These are phyloP conservation scores for Aspergillus amoenus DNA, from an alignment of 2,329 filamentous ascomycete species.

Conservation along the genomic window DNA sequence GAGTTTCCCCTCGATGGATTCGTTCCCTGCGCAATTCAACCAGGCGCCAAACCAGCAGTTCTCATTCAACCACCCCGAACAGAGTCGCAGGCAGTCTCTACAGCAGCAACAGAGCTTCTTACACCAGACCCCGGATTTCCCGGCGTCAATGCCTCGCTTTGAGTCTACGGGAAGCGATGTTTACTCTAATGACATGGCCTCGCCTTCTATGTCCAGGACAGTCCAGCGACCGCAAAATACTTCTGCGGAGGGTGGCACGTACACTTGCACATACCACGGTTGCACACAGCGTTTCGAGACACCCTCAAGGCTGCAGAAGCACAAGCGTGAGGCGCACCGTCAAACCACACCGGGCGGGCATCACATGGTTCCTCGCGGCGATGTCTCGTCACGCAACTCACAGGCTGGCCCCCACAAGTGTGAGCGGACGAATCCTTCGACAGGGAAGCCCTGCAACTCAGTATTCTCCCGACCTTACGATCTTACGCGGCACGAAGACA, in stretches of 20 bases:
- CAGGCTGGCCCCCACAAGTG: constrained; percentile 94
- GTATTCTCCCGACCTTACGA: constrained; percentile 96
- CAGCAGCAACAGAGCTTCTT: constrained; percentile 33
- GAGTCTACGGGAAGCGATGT: constrained; percentile 60
- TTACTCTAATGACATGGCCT: constrained; percentile 34
- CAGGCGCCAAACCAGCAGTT: constrained; percentile 53
- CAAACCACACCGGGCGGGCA: constrained; percentile 59
- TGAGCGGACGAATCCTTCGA: constrained; percentile 89
- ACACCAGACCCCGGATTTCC: constrained; percentile 56
- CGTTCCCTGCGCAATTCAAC: constrained; percentile 42
- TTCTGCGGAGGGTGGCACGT: constrained; percentile 78
- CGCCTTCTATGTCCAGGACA: constrained; percentile 31
- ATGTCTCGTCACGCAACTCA: constrained; percentile 65
- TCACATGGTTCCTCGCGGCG: constrained; percentile 40
- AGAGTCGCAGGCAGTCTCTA: constrained; percentile 24
- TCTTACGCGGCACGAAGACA: constrained; percentile 92
- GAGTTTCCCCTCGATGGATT: constrained; percentile 43
- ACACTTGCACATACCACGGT: constrained; percentile 93
- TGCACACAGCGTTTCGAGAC: constrained; percentile 87
- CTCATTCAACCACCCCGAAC: constrained; percentile 36
- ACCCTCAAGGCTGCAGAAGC: constrained; percentile 82
- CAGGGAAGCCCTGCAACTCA: constrained; percentile 90
- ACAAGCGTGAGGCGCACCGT: constrained; percentile 91
- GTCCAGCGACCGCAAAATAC: constrained; percentile 59
- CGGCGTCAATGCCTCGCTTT: constrained; percentile 60